phyloP scores from a whole-genome alignment of 306 rosid genomes.

The Trifolium fragiferum region DNA sequence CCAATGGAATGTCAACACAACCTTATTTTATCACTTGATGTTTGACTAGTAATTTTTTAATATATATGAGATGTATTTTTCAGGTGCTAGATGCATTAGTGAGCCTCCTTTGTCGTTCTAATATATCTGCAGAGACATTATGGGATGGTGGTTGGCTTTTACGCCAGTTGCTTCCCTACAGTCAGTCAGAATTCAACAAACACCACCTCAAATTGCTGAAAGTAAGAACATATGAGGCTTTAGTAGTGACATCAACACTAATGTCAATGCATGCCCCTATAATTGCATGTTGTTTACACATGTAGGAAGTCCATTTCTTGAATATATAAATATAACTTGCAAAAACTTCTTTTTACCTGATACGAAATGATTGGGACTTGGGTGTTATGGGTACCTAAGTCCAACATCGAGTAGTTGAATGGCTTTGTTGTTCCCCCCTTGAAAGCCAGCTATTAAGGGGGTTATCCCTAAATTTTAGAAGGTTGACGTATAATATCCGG shows the following conservation, averaged over 20 bases:
- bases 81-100: conserved; percentile 93
- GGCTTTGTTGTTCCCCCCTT: not conserved
- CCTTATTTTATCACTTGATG: conserved; percentile 28
- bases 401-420: not conserved
- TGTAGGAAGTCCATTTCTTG: conserved; percentile 25
- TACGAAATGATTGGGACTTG: not conserved
- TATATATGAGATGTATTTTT: conserved; percentile 31
- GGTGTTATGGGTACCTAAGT: not conserved
- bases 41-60: conserved; percentile 22
- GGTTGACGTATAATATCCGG: conserved; percentile 1
- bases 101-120: conserved; percentile 82
- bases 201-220: conserved; percentile 71
- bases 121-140: conserved; percentile 83
- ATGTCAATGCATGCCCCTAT: conserved; percentile 21
- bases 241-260: not conserved
- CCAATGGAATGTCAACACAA: conserved; percentile 5
- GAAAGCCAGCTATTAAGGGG: not conserved
- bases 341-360: conserved; percentile 10
- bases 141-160: conserved; percentile 99
- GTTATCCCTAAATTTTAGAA: conserved; percentile 9
- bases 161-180: conserved; percentile 90
- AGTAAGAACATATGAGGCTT: conserved; percentile 56
- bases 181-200: conserved; percentile 75
- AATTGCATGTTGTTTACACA: conserved; percentile 27
- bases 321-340: conserved; percentile 3